Conservation (phyloP, 768 basidiomycete genomes). For the Boletellus ananiceps region DNA sequence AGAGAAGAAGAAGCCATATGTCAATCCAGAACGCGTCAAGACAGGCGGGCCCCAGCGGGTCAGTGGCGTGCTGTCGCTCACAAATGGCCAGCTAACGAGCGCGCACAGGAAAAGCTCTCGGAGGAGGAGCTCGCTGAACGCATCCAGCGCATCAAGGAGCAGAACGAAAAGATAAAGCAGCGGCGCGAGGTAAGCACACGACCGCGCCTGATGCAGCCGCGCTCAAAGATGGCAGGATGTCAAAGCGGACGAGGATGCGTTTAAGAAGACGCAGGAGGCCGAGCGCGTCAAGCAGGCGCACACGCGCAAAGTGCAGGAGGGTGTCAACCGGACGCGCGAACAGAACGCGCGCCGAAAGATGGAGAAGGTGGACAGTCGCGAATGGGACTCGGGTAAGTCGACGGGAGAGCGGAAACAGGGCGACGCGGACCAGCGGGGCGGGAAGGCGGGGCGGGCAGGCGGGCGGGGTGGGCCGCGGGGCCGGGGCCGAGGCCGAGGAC, state of each 20-base stretch:
- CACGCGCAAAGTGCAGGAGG: slow-evolving; percentile 62
- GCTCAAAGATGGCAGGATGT: slow-evolving; percentile 53
- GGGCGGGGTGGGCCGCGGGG: slow-evolving; percentile 32
- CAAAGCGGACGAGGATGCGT: slow-evolving; percentile 76
- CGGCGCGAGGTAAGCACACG: slow-evolving; percentile 48
- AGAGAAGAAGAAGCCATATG: slow-evolving; percentile 69
- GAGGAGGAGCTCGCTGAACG: slow-evolving; percentile 64
- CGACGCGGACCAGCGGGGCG: slow-evolving; percentile 11
- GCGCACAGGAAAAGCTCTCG: slow-evolving; percentile 59
- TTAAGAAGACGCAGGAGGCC: slow-evolving; percentile 60
- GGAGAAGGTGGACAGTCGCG: slow-evolving; percentile 72
- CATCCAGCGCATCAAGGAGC: slow-evolving; percentile 65
- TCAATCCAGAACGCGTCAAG: slow-evolving; percentile 80
- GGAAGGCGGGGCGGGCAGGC: slow-evolving; percentile 29
- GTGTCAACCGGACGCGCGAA: slow-evolving; percentile 65
- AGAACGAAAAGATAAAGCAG: slow-evolving; percentile 76
- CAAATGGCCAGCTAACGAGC: slow-evolving; percentile 11
- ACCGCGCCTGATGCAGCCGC: not conserved
- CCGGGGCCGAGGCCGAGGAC: slow-evolving; percentile 37
- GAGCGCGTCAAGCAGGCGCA: slow-evolving; percentile 57
- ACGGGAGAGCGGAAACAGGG: slow-evolving; percentile 13
- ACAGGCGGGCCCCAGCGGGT: slow-evolving; percentile 76
- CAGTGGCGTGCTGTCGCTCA: slow-evolving; percentile 10
- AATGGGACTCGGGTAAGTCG: slow-evolving; percentile 81
- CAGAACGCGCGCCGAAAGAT: slow-evolving; percentile 77